Base-by-base conservation (phyloP, 2,329 filamentous ascomycete species). In the Fusarium longipes region DNA sequence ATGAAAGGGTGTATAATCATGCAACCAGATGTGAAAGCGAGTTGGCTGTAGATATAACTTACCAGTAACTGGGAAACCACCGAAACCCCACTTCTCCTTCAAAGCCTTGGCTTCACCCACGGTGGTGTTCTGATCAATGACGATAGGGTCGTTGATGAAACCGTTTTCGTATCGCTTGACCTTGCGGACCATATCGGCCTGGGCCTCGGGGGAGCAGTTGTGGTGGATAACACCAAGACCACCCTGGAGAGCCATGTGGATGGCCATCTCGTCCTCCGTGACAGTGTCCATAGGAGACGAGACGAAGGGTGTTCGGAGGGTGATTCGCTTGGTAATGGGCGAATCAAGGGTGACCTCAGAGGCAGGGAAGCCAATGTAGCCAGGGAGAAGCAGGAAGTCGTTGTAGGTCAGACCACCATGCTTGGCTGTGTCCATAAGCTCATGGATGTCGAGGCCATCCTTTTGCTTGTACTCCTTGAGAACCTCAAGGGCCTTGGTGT, bases 261-360 rank as follows among this genome's bases (percentile, higher is more conserved):
- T 98, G 70, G 96, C 96, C 96, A 99, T 99, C 80, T 97, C 95
- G 83, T 97, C 92, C 84, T 99, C 96, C 40, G 96, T 99, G 78
- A 99, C 96, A 11, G 96, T 99, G 84, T 99, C 96, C 96, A 99
- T 99, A 75, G 96, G 96, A 36, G 96, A 98, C 44, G 96, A 99
- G 70, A 98, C 88, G 76, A 99, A 94, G 63, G 96, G 96, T 8
- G 94, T 96, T 88, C 97, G 99, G 78, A 99, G 86, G 33, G 92
- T 89, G 81, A 99, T 97, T 76, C 93, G 90, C 88, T 96, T 97
- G 73, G 96, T 99, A 75, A 99, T 87, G 60, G 93, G 93, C 33
- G 95, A 93, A 74, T 98, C 96, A 65, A 99, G 90, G 47, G 83
- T 83, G 70, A 98, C 96, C 68, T 92, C 91, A 50, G 92, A 93